Evolutionary conservation across 108 stramenopile species (phyloP), one percentile per base, ranked within the genome.

Genomic region (Skeletonema marinoi): DNA sequence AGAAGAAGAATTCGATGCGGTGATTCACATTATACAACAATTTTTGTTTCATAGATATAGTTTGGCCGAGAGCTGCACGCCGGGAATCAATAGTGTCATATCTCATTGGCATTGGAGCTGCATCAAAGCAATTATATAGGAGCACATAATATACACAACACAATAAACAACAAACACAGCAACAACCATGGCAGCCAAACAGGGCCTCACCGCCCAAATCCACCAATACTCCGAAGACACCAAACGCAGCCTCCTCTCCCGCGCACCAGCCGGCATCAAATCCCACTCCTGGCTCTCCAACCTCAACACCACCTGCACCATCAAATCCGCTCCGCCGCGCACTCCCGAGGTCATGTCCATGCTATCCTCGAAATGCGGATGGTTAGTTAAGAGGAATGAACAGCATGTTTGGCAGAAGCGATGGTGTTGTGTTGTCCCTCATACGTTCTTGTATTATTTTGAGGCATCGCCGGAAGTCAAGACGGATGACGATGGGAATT

Each of bases 391-490:
- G 70, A 77, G 93, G 32, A 97, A 98, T 78, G 97, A 98, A 72
- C 97, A 97, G 82, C 89, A 90, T 58, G 91, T 90, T 6, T 98
- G 96, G 96, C 96, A 97, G 74, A 85, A 90, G 19, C 94, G 97
- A 25, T 98, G 92, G 92, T 96, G 96, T 73, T 96, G 96, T 73
- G 90, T 96, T 9, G 98, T 98, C 5, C 98, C 98, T 3, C 98
- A 98, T 65, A 97, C 90, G 35, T 97, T 97, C 56, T 77, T 98
- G 33, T 98, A 97, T 62, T 98, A 98, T 81, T 98, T 97, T 80
- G 98, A 98, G 75, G 90, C 86, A 3, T 44, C 58, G 2, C 84
- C 84, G 21, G 87, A 90, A 70, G 78, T 88, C 16, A 78, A 84
- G 63, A 46, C 65, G n/a, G 85, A 87, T 32, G 86, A 87, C 3